Conservation (phyloP, 441 rosid species). For the Bocquillonia castaneifolia region DNA sequence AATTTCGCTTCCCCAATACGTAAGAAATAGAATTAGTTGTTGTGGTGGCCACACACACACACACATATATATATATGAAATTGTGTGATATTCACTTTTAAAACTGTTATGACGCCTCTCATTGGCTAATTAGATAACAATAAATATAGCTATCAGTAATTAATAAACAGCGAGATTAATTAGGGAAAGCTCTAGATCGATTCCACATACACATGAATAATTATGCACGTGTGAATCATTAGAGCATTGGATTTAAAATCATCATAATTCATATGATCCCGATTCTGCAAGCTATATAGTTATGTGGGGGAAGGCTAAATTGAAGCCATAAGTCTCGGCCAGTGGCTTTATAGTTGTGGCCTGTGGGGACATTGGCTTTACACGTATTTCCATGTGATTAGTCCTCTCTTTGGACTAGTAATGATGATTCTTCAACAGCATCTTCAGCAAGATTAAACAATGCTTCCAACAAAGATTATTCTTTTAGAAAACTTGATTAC, state of each 20-base stretch:
- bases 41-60: not conserved
- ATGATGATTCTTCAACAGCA: constrained; percentile 39
- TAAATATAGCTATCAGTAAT: not conserved
- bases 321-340: constrained; percentile 52
- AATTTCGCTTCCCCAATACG: not conserved
- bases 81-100: not conserved
- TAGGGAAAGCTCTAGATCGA: not conserved
- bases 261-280: not conserved
- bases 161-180: no score
- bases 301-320: constrained; percentile 31
- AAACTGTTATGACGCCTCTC: not conserved
- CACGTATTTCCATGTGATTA: constrained; percentile 43
- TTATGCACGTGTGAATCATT: constrained; percentile 30
- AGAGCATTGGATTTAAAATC: constrained; percentile 20
- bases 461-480: constrained; percentile 33
- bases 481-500: constrained; percentile 41
- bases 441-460: constrained; percentile 22
- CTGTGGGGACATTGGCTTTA: constrained; percentile 49
- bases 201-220: constrained; percentile 11
- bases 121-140: not conserved
- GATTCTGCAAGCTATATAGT: not conserved
- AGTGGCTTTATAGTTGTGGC: constrained; percentile 34
- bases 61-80: not conserved
- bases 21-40: not conserved
- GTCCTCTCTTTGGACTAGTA: constrained; percentile 32